A percentile compares a stretch with the other conserved stretches of the same genome.
These are phyloP conservation scores for Phenoliferia sp. DNA, from an alignment of 1,284 basidiomycete genomes.

Conservation along the genomic window DNA sequence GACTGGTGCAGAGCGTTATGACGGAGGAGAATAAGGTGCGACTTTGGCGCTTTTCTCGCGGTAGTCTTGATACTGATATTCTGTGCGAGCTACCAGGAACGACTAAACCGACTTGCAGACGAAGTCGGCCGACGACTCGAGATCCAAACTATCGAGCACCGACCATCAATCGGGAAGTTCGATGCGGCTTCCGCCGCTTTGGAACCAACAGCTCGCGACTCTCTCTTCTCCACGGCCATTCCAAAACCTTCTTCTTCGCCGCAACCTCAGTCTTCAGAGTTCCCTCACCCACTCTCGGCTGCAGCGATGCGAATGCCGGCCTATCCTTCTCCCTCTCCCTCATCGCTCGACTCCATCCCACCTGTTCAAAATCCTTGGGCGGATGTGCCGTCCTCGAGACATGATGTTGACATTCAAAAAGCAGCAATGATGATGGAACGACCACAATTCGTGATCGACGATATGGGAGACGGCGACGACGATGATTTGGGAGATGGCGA, in stretches of 20 bases:
- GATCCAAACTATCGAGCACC: conserved; percentile 45
- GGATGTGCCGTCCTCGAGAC: conserved; percentile 38
- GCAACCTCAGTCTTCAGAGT: not conserved
- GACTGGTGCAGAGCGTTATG: conserved; percentile 75
- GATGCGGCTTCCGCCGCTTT: conserved; percentile 58
- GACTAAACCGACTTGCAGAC: conserved; percentile 61
- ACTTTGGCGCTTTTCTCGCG: conserved; percentile 50
- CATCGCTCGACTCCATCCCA: conserved; percentile 34
- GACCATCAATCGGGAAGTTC: conserved; percentile 76
- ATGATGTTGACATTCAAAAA: conserved; percentile 58
- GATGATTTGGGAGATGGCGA: conserved; percentile 53
- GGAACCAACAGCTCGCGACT: conserved; percentile 82
- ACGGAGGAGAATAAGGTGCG: conserved; percentile 81
- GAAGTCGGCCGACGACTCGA: conserved; percentile 89
- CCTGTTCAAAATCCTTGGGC: conserved; percentile 40
- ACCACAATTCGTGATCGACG: conserved; percentile 88
- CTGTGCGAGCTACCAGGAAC: conserved; percentile 38
- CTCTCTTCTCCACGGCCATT: conserved; percentile 54
- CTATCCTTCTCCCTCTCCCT: conserved; percentile 44
- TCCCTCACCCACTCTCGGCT: conserved; percentile 33
- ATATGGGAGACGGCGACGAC: conserved; percentile 67
- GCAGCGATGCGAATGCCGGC: conserved; percentile 39
- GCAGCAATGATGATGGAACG: conserved; percentile 81
- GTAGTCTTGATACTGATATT: conserved; percentile 14
- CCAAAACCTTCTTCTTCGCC: not conserved